Conservation (phyloP, 2,329 filamentous ascomycete species). For the Calonectria honghensis region DNA sequence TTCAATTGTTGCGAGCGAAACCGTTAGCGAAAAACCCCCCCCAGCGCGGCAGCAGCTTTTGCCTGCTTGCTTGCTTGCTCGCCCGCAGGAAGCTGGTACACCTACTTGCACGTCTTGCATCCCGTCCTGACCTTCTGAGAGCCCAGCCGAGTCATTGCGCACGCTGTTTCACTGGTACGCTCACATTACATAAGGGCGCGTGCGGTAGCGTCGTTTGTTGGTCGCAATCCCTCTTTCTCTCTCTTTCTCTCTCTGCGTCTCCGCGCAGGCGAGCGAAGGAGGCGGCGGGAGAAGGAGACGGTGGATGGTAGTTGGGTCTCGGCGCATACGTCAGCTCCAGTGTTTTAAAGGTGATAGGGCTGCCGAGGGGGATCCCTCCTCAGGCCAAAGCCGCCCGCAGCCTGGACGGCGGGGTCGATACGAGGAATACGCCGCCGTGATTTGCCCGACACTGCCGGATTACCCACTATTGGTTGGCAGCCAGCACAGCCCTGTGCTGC, state of each 20-base stretch:
- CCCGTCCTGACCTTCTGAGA: slow-evolving; percentile 65
- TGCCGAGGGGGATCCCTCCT: slow-evolving; percentile 5
- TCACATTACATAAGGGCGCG: slow-evolving; percentile 9
- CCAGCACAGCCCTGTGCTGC: slow-evolving; percentile 10
- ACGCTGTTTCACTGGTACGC: background rate
- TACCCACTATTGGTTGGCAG: slow-evolving; percentile 14
- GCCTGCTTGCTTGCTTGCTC: no score
- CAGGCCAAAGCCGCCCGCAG: background rate
- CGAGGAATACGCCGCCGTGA: slow-evolving; percentile 29
- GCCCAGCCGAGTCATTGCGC: slow-evolving; percentile 52
- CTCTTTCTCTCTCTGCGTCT: background rate
- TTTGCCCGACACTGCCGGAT: slow-evolving; percentile 23
- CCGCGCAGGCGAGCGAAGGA: background rate
- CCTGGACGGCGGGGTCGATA: slow-evolving; percentile 33
- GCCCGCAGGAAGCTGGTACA: slow-evolving; percentile 36
- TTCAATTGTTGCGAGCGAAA: slow-evolving; percentile 47
- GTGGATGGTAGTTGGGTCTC: background rate
- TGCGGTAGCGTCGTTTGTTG: background rate
- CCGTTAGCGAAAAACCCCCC: background rate
- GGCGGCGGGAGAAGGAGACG: background rate
- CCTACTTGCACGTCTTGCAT: slow-evolving; percentile 74
- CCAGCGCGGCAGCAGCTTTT: background rate
- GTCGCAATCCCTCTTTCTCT: background rate
- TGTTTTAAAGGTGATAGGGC: slow-evolving; percentile 23
- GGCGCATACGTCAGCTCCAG: slow-evolving; percentile 18